Base-by-base conservation (phyloP, 371 early-diverging fungal genomes). In the Entomophthora muscae region DNA sequence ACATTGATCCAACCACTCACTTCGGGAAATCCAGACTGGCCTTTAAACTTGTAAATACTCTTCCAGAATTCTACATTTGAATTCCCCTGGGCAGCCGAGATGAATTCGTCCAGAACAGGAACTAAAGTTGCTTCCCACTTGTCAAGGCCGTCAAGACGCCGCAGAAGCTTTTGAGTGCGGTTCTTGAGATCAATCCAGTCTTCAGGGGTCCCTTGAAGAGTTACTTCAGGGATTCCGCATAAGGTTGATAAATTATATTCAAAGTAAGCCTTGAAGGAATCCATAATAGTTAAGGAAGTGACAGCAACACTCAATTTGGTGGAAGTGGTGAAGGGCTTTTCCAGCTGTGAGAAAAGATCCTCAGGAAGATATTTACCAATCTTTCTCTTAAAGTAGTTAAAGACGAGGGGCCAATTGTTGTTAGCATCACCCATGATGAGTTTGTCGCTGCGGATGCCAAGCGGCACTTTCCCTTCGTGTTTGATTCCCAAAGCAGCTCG, bases 261-360 rank as follows among this genome's bases (percentile, higher is more conserved):
- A 26, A 57, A 57, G 26, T 28, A 57, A 57, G 29, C 3, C 29
- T 57, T 57, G 24, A n/a, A 57, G 28, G 24, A 13, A 30, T 57
- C 57, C 57, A 57, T 57, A 1, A 57, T 57, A 17, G 57, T 57
- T 26, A 57, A 26, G 24, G 57, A 24, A 2, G 26, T 57, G 57
- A 57, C 57, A 3, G 57, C 57, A 57, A 30, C 30, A 57, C 29
- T 29, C 21, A 10, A 21, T 1, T 1, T 1, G 24, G 57, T 27
- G 17, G 57, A 57, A 3, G 57, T 57, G 3, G 57, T n/a, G 17
- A 28, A 57, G 2, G 13, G 12, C 1, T 29, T 29, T 2, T 27
- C 28, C 26, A 57, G 17, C 1, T n/a, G 27, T 3, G 57, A 17
- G 3, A 13, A n/a, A 2, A 57, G 21, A 2, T 57, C 24, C 17